Base-by-base conservation (phyloP, 129 eudicot genomes). In the Flaveria trinervia region DNA sequence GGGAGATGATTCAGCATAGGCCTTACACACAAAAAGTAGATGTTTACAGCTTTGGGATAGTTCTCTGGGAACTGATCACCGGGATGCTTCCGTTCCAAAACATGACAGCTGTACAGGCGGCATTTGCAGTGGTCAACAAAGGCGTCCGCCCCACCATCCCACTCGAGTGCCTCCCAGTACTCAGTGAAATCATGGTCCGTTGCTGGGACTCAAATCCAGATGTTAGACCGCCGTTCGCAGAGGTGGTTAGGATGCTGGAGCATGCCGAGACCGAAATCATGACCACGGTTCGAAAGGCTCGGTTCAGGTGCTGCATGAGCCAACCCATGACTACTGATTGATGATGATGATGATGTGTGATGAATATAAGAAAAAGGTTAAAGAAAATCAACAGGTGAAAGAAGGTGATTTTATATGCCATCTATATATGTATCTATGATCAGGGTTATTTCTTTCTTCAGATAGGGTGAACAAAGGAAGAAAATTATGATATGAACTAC, bases 1-100 rank as follows among this genome's bases (percentile, higher is more conserved):
- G 98, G 84, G 98, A 93, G 80, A 93, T 93, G 98, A 93, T 93
- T 79, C 98, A 93, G 89, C 98, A 93, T 68, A 89, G 98, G 86
- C 97, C 91, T 7, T 93, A 93, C 83, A 88, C 97, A 10, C 98
- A 93, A 74, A 93, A 93, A 75, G 98, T 93, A 0, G 98, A 93
- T 43, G 96, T 93, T 7, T 93, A 93, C 72, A 93, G 98, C 80
- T 93, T 93, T 54, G 98, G 98, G 68, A 91, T 93, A 41, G 98
- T 93, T 6, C 92, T 93, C 73, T 93, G 98, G 98, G 98, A 93
- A 69, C 92, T 93, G 56, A 87, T 93, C 28, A 93, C 97, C 2
- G 98, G 98, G 23, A 87, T 90, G 97, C 93, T 93, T 74, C 98
- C 98, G 0, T 93, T 93, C 74, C 96, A 89, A 85, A 93, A 93